Evolutionary conservation across 108 stramenopile genomes (phyloP).

Genomic region (Nannochloropsis granulata): DNA sequence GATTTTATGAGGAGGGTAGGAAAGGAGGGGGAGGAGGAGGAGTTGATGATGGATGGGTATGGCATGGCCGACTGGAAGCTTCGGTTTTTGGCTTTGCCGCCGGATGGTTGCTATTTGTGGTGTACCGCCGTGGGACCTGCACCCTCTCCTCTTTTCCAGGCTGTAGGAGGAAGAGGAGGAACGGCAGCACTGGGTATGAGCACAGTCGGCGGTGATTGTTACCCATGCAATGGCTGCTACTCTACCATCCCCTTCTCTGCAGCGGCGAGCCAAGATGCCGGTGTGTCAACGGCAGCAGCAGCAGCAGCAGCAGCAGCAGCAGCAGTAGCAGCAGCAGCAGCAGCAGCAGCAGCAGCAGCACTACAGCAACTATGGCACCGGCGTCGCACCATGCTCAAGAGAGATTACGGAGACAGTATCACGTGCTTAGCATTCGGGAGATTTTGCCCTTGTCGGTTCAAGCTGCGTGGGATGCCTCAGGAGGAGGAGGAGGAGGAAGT

Average conservation of each 20-base stretch:
- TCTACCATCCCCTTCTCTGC: too few species aligned
- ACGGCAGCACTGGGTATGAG: too few species aligned
- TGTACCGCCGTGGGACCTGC: not conserved
- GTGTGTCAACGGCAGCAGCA: too few species aligned
- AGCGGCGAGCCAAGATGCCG: too few species aligned
- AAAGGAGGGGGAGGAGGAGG: not conserved
- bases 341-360: not conserved
- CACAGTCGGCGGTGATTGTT: too few species aligned
- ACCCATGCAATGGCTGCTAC: too few species aligned
- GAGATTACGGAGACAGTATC: not conserved
- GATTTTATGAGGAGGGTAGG: not conserved
- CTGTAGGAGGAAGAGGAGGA: too few species aligned
- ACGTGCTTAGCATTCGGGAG: not conserved
- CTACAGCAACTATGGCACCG: not conserved
- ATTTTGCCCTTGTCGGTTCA: not conserved
- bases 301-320: too few species aligned
- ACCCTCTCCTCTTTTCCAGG: not conserved
- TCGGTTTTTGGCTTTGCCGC: not conserved
- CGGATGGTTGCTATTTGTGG: not conserved
- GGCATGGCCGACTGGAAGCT: not conserved
- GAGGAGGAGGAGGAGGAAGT: not conserved
- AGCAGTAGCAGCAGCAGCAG: too few species aligned
- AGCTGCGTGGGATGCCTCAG: not conserved
- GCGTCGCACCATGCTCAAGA: not conserved
- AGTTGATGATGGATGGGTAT: not conserved